Base-by-base conservation (phyloP, 169 alveolate genomes). In the Cryptosporidium ryanae region DNA sequence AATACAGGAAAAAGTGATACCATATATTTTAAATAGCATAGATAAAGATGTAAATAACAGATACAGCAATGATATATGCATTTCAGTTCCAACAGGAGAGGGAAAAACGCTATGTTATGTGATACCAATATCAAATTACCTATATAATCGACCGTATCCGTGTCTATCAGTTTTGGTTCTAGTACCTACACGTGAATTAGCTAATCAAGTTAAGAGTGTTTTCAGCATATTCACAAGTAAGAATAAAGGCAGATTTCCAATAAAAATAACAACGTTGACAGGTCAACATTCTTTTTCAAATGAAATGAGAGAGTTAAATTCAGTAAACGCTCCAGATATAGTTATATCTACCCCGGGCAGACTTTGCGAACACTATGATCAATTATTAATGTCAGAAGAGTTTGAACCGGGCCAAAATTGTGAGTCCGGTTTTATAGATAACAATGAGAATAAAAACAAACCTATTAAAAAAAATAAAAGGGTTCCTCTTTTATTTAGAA, bases 141-240 rank as follows among this genome's bases (percentile, higher is more conserved):
- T 84, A 34, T 84, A 89, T 44, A 65, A 23, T 46, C 64, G 89
- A 23, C 66, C 82, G 23, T 91, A 66, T 25, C 82, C 82, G 21
- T 48, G 52, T 54, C 70, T 91, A 48, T 91, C 84, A 55, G 96
- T 94, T 17, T 68, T 96, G 27, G 91, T 96, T 32, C 66, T 96
- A 44, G 95, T 96, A 46, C 98, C 99, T 38, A 92, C 98, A 17
- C 94, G 98, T 90, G 99, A 96, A 84, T 92, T 96, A 61, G 97
- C 97, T 2, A 90, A 90, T 32, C 94, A 96, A 90, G 94, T 96
- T 21, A 91, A 94, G 68, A 91, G 91, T 59, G 96, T 95, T 65
- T 91, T 94, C 49, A 90, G 70, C 38, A 92, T 92, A 29, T 96
- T 95, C 81, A 90, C 95, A 8, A 63, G 82, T 34, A 54, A 43